These are phyloP conservation scores for Pseudogymnoascus sp. DNA, from an alignment of 2,329 filamentous ascomycete species.

Conservation along the genomic window DNA sequence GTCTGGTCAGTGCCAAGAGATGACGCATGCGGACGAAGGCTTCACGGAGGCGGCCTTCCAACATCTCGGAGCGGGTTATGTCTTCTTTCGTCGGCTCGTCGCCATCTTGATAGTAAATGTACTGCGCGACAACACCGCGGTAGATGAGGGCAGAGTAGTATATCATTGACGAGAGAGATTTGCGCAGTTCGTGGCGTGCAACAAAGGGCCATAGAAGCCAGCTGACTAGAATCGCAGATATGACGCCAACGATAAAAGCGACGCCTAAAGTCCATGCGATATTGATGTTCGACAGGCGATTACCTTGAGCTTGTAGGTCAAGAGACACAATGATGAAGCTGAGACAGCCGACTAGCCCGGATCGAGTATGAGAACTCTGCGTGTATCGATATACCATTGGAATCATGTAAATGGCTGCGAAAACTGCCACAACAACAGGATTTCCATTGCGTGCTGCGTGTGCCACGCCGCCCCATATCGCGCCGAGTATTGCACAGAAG, in stretches of 20 bases:
- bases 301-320: conserved; percentile 22
- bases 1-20: conserved; percentile 49
- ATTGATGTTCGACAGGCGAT: conserved; percentile 28
- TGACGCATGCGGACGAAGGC: conserved; percentile 52
- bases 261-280: conserved; percentile 43
- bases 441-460: conserved; percentile 45
- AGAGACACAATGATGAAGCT: conserved; percentile 50
- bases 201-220: conserved; percentile 57
- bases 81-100: conserved; percentile 45
- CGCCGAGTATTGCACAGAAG: conserved; percentile 43
- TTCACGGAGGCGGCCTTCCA: conserved; percentile 53
- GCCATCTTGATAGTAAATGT: conserved; percentile 52
- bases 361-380: conserved; percentile 49
- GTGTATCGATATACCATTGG: conserved; percentile 53
- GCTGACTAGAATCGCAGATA: conserved; percentile 48
- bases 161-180: conserved; percentile 48
- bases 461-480: conserved; percentile 47
- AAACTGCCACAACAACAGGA: conserved; percentile 47
- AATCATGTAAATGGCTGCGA: conserved; percentile 50
- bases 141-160: conserved; percentile 53
- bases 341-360: conserved; percentile 51
- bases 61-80: conserved; percentile 46
- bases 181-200: conserved; percentile 50
- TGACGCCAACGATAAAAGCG: conserved; percentile 46
- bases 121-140: conserved; percentile 45